Evolutionary conservation across 768 basidiomycete species (phyloP), one percentile per base, ranked within the genome.

Genomic region (Xerocomellus dryophilus): DNA sequence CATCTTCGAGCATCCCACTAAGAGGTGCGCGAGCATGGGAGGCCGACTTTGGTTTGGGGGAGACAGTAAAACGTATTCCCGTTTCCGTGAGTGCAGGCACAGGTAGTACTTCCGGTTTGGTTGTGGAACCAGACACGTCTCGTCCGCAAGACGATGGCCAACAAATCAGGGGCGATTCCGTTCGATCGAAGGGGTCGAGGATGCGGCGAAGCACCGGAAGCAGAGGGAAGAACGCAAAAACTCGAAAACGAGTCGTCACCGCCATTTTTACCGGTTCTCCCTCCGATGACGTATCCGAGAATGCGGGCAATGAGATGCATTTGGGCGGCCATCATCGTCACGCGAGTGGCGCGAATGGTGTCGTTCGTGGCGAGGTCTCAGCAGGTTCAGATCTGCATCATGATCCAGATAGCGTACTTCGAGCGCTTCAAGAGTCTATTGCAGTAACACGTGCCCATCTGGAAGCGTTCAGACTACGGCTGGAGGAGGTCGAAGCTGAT

Each of bases 11-110:
- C 25, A 42, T 43, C 18, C 53, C 68, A 18, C 40, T 71, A 23
- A 56, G 31, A 43, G 69, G 70, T 27, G 69, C 62, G 23, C 66
- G 58, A 3, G 69, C 70, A 39, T 70, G 69, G 70, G 69, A 70
- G 34, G 66, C 59, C 20, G 69, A 70, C 36, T 55, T 60, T 9
- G 59, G 51, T n/a, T 21, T 70, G 12, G 64, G 64, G 12, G 70
- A 70, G 4, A 70, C 70, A 17, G 63, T 70, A 15, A 70, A 70
- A 43, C 64, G 61, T 12, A 38, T 68, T n/a, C 56, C 68, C 36
- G 21, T 25, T 50, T 27, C 51, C 12, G 2, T 25, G 4, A 29
- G 17, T 10, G 21, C 44, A 15, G 53, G 51, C 12, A 14, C 43
- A 9, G 40, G 15, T 11, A n/a, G 40, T 34, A 3, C 27, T 35